A percentile compares a stretch with the other conserved stretches of the same genome.
Conservation (phyloP, 306 rosid genomes). For the Vigna trinervia region DNA sequence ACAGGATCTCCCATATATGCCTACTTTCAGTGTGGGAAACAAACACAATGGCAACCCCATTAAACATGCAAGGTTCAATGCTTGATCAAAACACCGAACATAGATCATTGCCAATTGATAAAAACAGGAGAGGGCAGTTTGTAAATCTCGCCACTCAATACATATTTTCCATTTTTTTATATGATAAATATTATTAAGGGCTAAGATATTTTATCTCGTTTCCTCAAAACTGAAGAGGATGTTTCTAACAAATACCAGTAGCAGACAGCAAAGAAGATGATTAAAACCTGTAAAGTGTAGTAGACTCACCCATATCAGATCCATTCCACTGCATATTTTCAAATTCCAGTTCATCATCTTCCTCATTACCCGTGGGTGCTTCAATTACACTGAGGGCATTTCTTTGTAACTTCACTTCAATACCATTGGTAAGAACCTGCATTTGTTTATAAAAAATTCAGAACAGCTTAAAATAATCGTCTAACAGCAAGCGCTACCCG, state of each 20-base stretch:
- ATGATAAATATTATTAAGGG: background rate
- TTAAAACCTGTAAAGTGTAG: background rate
- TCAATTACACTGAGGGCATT: slow-evolving; percentile 98
- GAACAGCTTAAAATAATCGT: background rate
- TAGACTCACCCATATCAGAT: slow-evolving; percentile 85
- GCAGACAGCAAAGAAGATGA: slow-evolving; percentile 13
- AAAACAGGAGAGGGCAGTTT: background rate
- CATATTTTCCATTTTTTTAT: no score
- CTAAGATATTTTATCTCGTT: background rate
- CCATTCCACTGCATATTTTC: slow-evolving; percentile 85
- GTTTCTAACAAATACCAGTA: background rate
- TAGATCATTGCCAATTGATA: background rate
- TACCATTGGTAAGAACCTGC: slow-evolving; percentile 96
- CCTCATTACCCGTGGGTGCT: slow-evolving; percentile 97
- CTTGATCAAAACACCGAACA: background rate
- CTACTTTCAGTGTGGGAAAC: slow-evolving; percentile 24
- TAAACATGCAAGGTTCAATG: slow-evolving; percentile 5
- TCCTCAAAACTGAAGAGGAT: background rate
- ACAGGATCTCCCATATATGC: slow-evolving; percentile 25
- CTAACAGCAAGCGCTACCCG: background rate
- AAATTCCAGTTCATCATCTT: slow-evolving; percentile 92
- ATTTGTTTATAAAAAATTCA: slow-evolving; percentile 23
- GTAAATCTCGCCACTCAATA: background rate
- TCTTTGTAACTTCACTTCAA: slow-evolving; percentile 96
- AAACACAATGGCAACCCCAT: slow-evolving; percentile 11